Evolutionary conservation across 768 basidiomycete species (phyloP), one percentile per base, ranked within the genome.

Genomic region (Coprinopsis marcescibilis): DNA sequence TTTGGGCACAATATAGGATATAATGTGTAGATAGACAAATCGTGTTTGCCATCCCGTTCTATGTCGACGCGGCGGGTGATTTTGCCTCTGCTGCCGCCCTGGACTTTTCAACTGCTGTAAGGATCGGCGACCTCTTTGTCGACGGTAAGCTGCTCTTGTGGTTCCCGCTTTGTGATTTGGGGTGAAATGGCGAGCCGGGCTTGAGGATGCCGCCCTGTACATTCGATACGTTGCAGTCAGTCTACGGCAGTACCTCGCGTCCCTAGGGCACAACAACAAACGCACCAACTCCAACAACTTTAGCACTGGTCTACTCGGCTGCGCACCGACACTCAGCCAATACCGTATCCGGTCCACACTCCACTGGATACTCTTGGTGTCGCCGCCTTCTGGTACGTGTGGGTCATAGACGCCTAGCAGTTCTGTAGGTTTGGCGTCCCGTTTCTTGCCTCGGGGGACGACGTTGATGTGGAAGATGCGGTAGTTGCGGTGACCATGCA

Each of bases 371-470:
- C 77, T 81, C 66, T 93, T 95, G 54, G 78, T 73, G 19, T 68
- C 63, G 49, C 71, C 63, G 29, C 71, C 75, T 14, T 60, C 70
- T 41, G 63, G 64, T 37, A 79, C 65, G 52, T 75, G 80, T 3
- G 90, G 92, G 63, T 89, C 73, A 69, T 87, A 96, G 38, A 86
- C 72, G 25, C 92, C 95, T 39, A 98, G 69, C 30, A 82, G 75
- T 65, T 98, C 95, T 55, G 88, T 76, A 11, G 95, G 95, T 60
- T 81, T 83, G 32, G 84, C 91, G 58, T 97, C 78, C 20, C 93
- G 81, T 35, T 83, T 72, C 45, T 77, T 73, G 36, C 77, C 71
- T 44, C 80, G 74, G 64, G 89, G 76, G 36, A 86, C 80, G 46
- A 89, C 94, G 52, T 96, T 92, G 52, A 97, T 66, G 58, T 91